Conservation (phyloP, 179 eudicot genomes). For the Nepenthes alata region DNA sequence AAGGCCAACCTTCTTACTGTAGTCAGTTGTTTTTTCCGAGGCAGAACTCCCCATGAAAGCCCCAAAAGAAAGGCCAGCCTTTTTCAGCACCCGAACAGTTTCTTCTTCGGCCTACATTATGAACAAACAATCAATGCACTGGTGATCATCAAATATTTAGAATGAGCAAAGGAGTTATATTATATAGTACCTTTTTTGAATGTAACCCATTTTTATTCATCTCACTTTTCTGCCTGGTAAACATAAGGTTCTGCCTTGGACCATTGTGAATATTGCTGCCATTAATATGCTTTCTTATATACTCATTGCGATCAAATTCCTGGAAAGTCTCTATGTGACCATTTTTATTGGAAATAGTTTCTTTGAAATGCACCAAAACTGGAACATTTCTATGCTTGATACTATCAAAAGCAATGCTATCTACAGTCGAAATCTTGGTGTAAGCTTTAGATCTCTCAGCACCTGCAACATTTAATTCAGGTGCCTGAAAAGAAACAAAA, state of each 20-base stretch:
- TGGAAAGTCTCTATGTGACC: too few species aligned
- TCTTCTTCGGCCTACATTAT: conserved; percentile 43
- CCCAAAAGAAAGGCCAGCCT: conserved; percentile 43
- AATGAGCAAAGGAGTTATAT: background rate
- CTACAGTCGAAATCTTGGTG: conserved; percentile 6
- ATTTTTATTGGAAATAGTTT: background rate
- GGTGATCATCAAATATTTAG: background rate
- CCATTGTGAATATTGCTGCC: conserved; percentile 4
- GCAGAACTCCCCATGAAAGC: too few species aligned
- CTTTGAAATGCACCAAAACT: background rate
- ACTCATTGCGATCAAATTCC: background rate
- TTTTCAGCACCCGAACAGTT: conserved; percentile 62
- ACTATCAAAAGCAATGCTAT: conserved; percentile 3
- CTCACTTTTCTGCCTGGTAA: conserved; percentile 11
- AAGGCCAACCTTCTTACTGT: conserved; percentile 2
- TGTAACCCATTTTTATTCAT: conserved; percentile 3
- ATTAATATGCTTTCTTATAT: conserved; percentile 15
- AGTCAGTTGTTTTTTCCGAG: too few species aligned
- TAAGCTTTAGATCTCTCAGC: conserved; percentile 32
- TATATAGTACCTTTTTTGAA: conserved; percentile 14
- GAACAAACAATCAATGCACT: conserved; percentile 2
- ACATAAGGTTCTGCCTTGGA: conserved; percentile 8
- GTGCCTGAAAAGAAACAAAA: conserved; percentile 28
- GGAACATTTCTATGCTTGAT: conserved; percentile 8
- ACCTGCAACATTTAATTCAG: conserved; percentile 20